Evolutionary conservation across 495 filamentous ascomycete genomes (phyloP), one percentile per base, ranked within the genome.

Genomic region (Neurospora sp.): DNA sequence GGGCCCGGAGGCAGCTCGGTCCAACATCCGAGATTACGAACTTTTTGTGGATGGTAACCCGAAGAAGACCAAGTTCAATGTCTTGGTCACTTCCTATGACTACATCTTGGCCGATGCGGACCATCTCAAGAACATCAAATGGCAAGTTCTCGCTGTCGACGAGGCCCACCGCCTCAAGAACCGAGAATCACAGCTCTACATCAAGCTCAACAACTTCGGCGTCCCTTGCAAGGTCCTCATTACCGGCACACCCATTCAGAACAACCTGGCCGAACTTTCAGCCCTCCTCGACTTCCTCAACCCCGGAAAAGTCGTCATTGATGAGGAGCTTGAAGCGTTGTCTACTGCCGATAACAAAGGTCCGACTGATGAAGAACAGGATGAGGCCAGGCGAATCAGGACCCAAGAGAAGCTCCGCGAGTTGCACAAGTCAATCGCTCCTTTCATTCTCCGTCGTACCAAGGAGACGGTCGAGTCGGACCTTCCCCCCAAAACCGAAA

Each of bases 111-210:
- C 87, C 54, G 95, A 98, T 78, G 87, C 90, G 20, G 83, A 90
- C 16, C 94, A 94, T 78, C 84, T 99, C 46, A 89, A 89, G 72
- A 89, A 91, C 71, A 92, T 98, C 79, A 97, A 95, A 78, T 99
- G 96, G 96, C 96, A 98, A 81, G 96, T 96, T 74, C 89, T 98
- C 82, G 95, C 92, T 14, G 91, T 98, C 39, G 96, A 99, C 77
- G 96, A 99, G 83, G 96, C 96, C 27, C 96, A 99, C 82, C 92
- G 96, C 71, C 84, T 99, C 71, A 99, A 99, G 85, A 99, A 98
- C 78, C 90, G 93, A 37, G 94, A 97, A 37, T 95, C 96, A 1
- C 93, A 97, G 78, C 86, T 98, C 7, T 99, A 98, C 79, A 80
- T 87, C 46, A 95, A 92, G 80, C 86, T 99, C 5, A 87, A 91